Conservation (phyloP, 2,329 filamentous ascomycete species). For the Botrytis deweyae region DNA sequence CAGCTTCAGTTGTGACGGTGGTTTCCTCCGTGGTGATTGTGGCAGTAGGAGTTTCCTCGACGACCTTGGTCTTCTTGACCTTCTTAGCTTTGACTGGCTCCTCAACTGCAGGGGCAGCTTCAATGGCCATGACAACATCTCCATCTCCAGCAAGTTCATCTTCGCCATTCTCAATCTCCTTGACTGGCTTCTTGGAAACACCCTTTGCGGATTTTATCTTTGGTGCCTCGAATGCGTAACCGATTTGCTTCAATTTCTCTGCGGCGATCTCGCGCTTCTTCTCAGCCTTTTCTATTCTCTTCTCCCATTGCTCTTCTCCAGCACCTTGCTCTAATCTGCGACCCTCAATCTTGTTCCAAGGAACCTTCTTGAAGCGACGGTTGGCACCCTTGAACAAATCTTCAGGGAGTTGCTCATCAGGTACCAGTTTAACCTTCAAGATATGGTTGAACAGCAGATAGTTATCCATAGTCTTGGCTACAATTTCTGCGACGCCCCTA, state of each 20-base stretch:
- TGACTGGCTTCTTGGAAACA: conserved; percentile 45
- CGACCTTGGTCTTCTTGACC: conserved; percentile 29
- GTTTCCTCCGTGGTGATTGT: conserved; percentile 36
- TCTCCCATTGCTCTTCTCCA: conserved; percentile 74
- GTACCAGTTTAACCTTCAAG: conserved; percentile 79
- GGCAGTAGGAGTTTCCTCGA: conserved; percentile 22
- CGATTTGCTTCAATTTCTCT: conserved; percentile 73
- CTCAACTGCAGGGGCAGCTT: conserved; percentile 31
- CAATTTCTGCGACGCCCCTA: conserved; percentile 81
- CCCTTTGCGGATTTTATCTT: conserved; percentile 63
- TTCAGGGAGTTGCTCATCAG: conserved; percentile 73
- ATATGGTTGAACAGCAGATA: conserved; percentile 95
- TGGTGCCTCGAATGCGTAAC: conserved; percentile 79
- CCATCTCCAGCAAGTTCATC: conserved; percentile 22
- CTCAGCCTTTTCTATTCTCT: conserved; percentile 71
- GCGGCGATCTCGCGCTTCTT: conserved; percentile 66
- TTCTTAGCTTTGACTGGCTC: conserved; percentile 27
- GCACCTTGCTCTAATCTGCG: conserved; percentile 70
- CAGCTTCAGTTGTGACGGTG: conserved; percentile 45
- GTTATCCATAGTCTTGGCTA: conserved; percentile 94
- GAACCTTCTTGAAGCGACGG: conserved; percentile 82
- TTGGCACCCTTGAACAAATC: conserved; percentile 89
- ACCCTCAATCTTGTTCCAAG: conserved; percentile 83
- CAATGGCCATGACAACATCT: conserved; percentile 37
- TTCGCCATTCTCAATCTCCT: conserved; percentile 29